Percentiles rank a stretch among this genome's conserved stretches.
These are phyloP conservation scores for Dipteronia dyeriana DNA, from an alignment of 345 rosid genomes.

Conservation along the genomic window DNA sequence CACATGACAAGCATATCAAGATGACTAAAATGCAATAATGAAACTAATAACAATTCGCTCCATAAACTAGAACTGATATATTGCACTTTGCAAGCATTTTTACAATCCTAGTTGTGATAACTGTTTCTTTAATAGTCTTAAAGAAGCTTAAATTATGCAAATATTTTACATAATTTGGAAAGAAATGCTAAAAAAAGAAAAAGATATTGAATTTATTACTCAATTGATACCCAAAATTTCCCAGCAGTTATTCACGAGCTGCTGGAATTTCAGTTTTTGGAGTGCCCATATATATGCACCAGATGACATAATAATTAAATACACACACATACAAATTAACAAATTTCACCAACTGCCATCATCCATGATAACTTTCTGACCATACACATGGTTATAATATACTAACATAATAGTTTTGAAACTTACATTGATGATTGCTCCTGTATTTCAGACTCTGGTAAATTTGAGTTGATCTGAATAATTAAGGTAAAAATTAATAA, in stretches of 20 bases:
- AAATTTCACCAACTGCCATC: background rate
- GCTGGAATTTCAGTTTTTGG: background rate
- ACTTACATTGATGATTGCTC: slow-evolving; percentile 40
- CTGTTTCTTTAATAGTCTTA: background rate
- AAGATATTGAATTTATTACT: background rate
- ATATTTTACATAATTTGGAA: background rate
- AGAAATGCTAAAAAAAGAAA: background rate
- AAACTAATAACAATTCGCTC: background rate
- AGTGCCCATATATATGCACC: background rate
- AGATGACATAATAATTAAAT: background rate
- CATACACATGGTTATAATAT: background rate
- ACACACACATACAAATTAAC: background rate
- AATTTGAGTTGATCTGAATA: slow-evolving; percentile 47
- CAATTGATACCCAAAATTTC: background rate
- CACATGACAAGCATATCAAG: slow-evolving; percentile 1
- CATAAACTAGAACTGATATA: background rate
- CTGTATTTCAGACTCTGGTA: slow-evolving; percentile 26
- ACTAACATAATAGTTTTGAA: background rate
- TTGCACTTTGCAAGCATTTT: background rate
- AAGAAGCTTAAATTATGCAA: background rate
- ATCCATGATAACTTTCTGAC: background rate
- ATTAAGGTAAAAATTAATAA: slow-evolving; percentile 9
- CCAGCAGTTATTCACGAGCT: background rate
- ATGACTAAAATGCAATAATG: background rate
- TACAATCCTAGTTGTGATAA: background rate